phyloP scores from a whole-genome alignment of 2,329 filamentous ascomycete genomes.

The Ambrosiella cleistominuta region DNA sequence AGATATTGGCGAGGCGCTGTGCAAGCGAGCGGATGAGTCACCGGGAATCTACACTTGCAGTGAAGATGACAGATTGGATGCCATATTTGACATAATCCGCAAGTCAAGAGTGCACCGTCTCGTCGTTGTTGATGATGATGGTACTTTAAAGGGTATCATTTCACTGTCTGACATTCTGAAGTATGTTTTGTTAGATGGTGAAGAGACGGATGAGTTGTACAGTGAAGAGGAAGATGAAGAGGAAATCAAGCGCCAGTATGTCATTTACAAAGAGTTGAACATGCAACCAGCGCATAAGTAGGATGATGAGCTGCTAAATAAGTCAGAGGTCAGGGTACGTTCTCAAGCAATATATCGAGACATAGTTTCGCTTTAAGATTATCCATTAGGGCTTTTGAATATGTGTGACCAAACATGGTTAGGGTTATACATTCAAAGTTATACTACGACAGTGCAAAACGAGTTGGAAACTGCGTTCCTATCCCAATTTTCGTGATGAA shows the following conservation, averaged over 20 bases:
- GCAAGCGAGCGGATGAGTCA: slow-evolving; percentile 77
- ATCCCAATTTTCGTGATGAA: too few species aligned
- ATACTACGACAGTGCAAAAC: too few species aligned
- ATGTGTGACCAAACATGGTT: too few species aligned
- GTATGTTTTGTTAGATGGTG: slow-evolving; percentile 72
- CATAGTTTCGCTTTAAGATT: too few species aligned
- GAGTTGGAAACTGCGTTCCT: too few species aligned
- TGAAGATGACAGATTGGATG: slow-evolving; percentile 77
- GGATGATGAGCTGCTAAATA: background rate
- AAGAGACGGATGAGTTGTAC: slow-evolving; percentile 30
- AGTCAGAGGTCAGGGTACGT: too few species aligned
- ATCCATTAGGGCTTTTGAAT: too few species aligned
- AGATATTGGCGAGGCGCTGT: slow-evolving; percentile 73
- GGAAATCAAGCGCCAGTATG: slow-evolving; percentile 10
- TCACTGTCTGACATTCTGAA: slow-evolving; percentile 93
- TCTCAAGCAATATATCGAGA: too few species aligned
- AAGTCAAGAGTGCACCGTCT: slow-evolving; percentile 87
- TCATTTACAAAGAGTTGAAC: slow-evolving; percentile 3
- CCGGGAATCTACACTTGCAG: slow-evolving; percentile 94
- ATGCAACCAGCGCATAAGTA: slow-evolving; percentile 9
- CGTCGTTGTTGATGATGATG: slow-evolving; percentile 81
- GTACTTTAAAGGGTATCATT: slow-evolving; percentile 70
- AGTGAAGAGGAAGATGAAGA: slow-evolving; percentile 14
- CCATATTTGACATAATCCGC: slow-evolving; percentile 91
- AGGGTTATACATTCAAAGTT: too few species aligned